Evolutionary conservation across 140 eudicot species (phyloP).

Genomic region (Erigeron philadelphicus): DNA sequence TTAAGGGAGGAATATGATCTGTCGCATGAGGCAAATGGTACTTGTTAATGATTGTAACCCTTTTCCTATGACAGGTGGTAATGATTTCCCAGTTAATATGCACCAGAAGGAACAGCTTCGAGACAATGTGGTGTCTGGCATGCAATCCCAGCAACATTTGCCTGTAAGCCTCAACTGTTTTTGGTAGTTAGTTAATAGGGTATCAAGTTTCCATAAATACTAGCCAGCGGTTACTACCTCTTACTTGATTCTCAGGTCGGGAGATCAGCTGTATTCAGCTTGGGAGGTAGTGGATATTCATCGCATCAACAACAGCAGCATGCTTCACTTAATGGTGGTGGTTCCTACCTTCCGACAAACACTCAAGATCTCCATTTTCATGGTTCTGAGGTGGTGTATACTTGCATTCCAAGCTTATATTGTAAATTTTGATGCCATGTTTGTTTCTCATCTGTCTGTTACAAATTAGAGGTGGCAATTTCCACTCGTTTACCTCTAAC

Average conservation of each 20-base stretch:
- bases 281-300: constrained; percentile 63
- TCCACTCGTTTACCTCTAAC: background rate
- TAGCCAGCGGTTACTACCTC: constrained; percentile 7
- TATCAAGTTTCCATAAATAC: constrained; percentile 14
- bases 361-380: constrained; percentile 72
- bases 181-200: background rate
- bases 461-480: constrained; percentile 8
- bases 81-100: constrained; percentile 56
- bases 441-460: background rate
- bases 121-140: constrained; percentile 57
- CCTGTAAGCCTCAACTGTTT: constrained; percentile 45
- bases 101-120: constrained; percentile 89
- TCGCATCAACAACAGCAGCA: constrained; percentile 77
- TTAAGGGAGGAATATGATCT: constrained; percentile 6
- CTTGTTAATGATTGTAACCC: constrained; percentile 2
- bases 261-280: constrained; percentile 66
- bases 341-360: constrained; percentile 55
- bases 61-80: constrained; percentile 49
- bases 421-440: background rate
- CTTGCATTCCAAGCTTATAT: constrained; percentile 2
- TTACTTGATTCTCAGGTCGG: constrained; percentile 49
- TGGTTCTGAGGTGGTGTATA: constrained; percentile 56
- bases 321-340: constrained; percentile 55
- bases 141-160: constrained; percentile 72
- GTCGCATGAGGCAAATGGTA: constrained; percentile 10